A percentile compares a stretch with the other conserved stretches of the same genome.
These are phyloP conservation scores for Amorphotheca resinae DNA, from an alignment of 495 filamentous ascomycete genomes.

Conservation along the genomic window DNA sequence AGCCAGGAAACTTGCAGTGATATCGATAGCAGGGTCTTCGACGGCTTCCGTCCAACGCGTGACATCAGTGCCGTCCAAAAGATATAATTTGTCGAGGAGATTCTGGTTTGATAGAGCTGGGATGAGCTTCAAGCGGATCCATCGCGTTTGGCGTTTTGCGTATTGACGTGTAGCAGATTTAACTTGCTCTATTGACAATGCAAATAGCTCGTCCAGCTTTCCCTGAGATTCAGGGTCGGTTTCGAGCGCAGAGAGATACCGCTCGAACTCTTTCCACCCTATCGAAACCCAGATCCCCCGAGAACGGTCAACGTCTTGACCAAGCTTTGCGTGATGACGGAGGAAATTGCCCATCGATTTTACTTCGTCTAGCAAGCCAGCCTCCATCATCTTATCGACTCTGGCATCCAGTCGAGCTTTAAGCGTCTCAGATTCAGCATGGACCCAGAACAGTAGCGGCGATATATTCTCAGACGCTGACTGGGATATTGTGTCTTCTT, in stretches of 20 bases:
- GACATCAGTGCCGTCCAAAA: conserved; percentile 63
- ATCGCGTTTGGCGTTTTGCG: conserved; percentile 67
- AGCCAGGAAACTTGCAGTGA: conserved; percentile 49
- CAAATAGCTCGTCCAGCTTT: conserved; percentile 31
- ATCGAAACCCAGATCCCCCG: conserved; percentile 93
- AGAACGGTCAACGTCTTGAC: conserved; percentile 48
- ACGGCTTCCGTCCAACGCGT: conserved; percentile 44
- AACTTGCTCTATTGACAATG: conserved; percentile 36
- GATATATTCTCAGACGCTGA: conserved; percentile 37
- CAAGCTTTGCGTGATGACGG: conserved; percentile 31
- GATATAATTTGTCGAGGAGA: conserved; percentile 45
- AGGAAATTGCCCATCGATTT: conserved; percentile 45
- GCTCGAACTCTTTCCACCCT: conserved; percentile 80
- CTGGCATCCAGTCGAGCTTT: conserved; percentile 58
- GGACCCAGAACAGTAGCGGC: conserved; percentile 77
- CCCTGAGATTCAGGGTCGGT: conserved; percentile 23
- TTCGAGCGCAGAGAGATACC: conserved; percentile 46
- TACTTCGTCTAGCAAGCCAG: conserved; percentile 59
- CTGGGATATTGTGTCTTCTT: not conserved
- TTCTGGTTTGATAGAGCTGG: conserved; percentile 43
- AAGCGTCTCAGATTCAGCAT: conserved; percentile 54
- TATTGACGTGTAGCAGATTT: conserved; percentile 79
- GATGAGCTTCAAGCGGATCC: conserved; percentile 75
- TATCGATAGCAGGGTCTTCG: conserved; percentile 44
- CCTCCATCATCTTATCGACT: conserved; percentile 69